These are phyloP conservation scores for Hygrophorus pudorinus DNA, from an alignment of 768 basidiomycete genomes.

Conservation along the genomic window DNA sequence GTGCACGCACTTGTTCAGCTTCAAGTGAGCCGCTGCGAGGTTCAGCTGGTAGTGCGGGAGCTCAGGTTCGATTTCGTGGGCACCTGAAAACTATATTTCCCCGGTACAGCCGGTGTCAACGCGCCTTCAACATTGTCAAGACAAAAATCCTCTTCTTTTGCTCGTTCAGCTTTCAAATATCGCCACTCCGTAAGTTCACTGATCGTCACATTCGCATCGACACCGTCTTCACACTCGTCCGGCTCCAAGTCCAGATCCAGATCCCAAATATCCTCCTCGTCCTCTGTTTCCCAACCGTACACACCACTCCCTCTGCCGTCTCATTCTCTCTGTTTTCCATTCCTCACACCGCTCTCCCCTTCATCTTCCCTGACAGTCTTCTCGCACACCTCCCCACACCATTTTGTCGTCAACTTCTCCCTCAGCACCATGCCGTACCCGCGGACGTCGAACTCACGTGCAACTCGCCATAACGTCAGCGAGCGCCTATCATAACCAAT, in stretches of 20 bases:
- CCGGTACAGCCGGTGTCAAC: constrained; percentile 20
- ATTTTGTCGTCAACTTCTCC: constrained; percentile 64
- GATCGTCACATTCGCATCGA: constrained; percentile 52
- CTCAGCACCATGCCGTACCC: constrained; percentile 62
- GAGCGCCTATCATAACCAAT: constrained; percentile 56
- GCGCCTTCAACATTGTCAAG: neutral
- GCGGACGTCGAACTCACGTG: constrained; percentile 60
- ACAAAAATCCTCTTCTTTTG: constrained; percentile 47
- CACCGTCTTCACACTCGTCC: constrained; percentile 34
- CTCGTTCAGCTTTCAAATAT: constrained; percentile 57
- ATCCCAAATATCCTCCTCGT: constrained; percentile 74
- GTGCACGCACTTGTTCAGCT: constrained; percentile 50
- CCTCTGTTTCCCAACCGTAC: constrained; percentile 63
- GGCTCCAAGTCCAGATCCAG: constrained; percentile 55
- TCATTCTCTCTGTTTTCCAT: constrained; percentile 69
- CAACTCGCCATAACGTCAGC: constrained; percentile 60
- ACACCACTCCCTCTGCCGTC: constrained; percentile 67
- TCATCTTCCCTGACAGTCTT: constrained; percentile 62
- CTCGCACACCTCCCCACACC: constrained; percentile 77
- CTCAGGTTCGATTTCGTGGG: constrained; percentile 58
- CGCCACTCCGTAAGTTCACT: constrained; percentile 69
- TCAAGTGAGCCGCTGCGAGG: constrained; percentile 64
- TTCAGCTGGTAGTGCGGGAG: constrained; percentile 71
- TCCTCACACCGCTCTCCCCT: constrained; percentile 43
- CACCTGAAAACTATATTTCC: constrained; percentile 53